Evolutionary conservation across 2,329 filamentous ascomycete species (phyloP), one percentile per base, ranked within the genome.

Genomic region (Rutstroemia sp.): DNA sequence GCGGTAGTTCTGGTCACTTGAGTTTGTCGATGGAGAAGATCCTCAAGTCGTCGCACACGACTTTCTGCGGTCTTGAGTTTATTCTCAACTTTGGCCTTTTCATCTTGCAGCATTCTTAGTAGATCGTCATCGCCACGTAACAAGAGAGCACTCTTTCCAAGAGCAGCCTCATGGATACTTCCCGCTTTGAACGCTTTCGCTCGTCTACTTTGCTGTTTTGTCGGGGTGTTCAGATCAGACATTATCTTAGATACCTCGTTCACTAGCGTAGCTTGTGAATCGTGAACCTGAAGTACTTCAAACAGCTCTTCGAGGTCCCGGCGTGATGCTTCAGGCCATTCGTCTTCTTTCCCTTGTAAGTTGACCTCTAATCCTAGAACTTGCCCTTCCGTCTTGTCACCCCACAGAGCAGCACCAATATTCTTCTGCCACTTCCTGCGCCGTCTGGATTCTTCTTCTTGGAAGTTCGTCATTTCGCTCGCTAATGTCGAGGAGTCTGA

Each of bases 101-200:
- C 91, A 16, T 90, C 88, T 68, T 88, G 88, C n/a, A 97, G 72
- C 61, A 76, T 87, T 68, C 78, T 80, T 36, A 88, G 79, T 60
- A 92, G 76, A 60, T 96, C 92, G 65, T 95, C 90, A 60, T 94
- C 88, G n/a, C 89, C 91, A 40, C 89, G 84, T 14, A 95, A 81
- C 65, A 96, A 74, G 9, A 96, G 79, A 1, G 90, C 92, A 62
- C 89, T 95, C 66, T 87, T 84, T n/a, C 90, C 90, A 59, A 96
- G 80, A 2, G 83, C 83, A n/a, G 87, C 86, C 69, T 97, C 94
- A 65, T 96, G 91, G 39, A 97, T 81, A 68, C 94, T 97, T 16
- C 94, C 94, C 68, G 95, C 94, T 69, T 96, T 96, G 76, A 99
- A 97, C 5, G 90, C 91, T 70, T 92, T 95, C 6, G 94, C 82